Base-by-base conservation (phyloP, 2,329 filamentous ascomycete genomes). In the Penicillium sp. region DNA sequence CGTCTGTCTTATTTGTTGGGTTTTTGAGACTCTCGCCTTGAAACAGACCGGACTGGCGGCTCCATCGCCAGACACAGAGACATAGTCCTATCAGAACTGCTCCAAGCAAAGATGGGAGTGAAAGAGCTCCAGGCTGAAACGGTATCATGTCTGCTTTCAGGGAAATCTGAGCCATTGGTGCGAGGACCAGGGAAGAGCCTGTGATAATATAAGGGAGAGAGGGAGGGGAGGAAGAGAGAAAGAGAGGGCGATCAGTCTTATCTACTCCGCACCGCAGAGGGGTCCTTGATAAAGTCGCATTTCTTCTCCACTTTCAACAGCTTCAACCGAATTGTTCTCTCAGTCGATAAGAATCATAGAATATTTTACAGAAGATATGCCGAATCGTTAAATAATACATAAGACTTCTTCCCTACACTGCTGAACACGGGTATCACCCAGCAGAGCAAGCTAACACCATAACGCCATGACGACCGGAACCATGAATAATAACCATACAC, bases 361-460 rank as follows among this genome's bases (percentile, higher is more conserved):
- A 41, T 36, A 26, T 31, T 31, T 40, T 38, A 23, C 20, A 23
- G 3, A 44, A 40, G 1, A 45, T 18, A 34, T 34, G 7, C 24
- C n/a, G 24, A 37, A 6, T 18, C 16, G 20, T 7, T 11, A n/a
- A 38, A n/a, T 26, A 28, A 38, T 13, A 16, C 6, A 24, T 7
- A 7, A 2, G 8, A 36, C 31, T 16, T 23, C 14, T 36, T 14
- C 23, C 13, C n/a, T 23, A 29, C 20, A 18, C 26, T 38, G 35
- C 27, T 27, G 22, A 45, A 34, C n/a, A 32, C 20, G 28, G 42
- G 28, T 40, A 45, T 45, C 28, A 16, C 42, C 22, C 22, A 14
- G 3, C 42, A 39, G 20, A 26, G 10, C 20, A 34, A 27, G 18
- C 20, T 22, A 29, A 38, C 16, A 16, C 22, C 20, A 22, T 32